Conservation (phyloP, 108 stramenopile species). For the Parmales sp. region DNA sequence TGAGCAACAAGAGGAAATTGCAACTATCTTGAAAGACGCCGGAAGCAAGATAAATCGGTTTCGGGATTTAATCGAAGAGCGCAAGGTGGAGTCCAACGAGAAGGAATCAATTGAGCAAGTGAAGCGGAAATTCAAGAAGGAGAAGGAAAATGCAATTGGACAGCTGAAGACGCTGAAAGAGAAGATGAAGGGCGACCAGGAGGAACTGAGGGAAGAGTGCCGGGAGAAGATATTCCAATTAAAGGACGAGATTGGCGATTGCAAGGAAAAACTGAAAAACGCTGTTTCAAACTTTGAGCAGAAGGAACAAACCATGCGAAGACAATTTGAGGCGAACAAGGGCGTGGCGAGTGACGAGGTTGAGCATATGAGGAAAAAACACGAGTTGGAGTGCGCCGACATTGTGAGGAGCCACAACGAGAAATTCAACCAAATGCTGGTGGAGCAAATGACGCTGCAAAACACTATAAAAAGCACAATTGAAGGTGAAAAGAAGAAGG, state of each 20-base stretch:
- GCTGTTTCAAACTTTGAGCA: background rate
- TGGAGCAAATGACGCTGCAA: background rate
- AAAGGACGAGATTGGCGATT: background rate
- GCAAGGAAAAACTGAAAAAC: background rate
- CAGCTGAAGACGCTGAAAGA: background rate
- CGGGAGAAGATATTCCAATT: background rate
- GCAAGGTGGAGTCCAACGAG: background rate
- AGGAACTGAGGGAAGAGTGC: background rate
- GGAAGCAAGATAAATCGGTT: background rate
- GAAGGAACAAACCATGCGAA: background rate
- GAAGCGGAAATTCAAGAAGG: background rate
- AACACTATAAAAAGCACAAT: no score
- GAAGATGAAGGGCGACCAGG: background rate
- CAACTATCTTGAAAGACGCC: background rate
- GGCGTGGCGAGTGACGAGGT: background rate
- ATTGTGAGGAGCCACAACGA: background rate
- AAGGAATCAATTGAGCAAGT: background rate
- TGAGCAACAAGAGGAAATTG: background rate
- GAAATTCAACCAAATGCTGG: background rate
- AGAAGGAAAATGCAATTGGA: background rate
- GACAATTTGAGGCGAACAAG: background rate
- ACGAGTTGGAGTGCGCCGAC: conserved; percentile 4
- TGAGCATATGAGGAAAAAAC: background rate
- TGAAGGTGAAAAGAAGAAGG: no score
- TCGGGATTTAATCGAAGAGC: background rate